Conservation (phyloP, 2,329 filamentous ascomycete genomes). For the Polychaeton citri region DNA sequence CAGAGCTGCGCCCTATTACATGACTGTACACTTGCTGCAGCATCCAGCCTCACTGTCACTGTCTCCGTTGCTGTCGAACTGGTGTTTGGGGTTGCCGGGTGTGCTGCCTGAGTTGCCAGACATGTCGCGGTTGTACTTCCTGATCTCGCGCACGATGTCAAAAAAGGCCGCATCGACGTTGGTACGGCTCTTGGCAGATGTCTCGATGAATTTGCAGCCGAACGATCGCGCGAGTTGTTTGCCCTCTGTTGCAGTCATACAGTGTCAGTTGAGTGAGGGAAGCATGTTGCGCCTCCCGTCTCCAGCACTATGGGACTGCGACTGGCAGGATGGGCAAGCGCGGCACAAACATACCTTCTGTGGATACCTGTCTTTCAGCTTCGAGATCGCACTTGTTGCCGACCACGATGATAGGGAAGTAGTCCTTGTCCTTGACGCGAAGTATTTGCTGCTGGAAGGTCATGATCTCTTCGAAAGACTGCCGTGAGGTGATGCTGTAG, state of each 20-base stretch:
- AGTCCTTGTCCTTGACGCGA: constrained; percentile 98
- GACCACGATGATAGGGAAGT: constrained; percentile 98
- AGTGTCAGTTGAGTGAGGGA: not conserved
- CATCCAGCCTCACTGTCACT: constrained; percentile 56
- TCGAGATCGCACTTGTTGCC: constrained; percentile 99
- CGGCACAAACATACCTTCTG: constrained; percentile 68
- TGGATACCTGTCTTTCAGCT: constrained; percentile 75
- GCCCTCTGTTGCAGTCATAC: constrained; percentile 53
- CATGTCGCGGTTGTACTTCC: constrained; percentile 97
- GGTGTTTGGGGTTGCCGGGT: constrained; percentile 43
- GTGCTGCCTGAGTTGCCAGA: constrained; percentile 49
- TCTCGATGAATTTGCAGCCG: constrained; percentile 97
- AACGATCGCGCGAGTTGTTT: constrained; percentile 75
- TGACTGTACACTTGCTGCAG: constrained; percentile 76
- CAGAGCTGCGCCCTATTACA: no score
- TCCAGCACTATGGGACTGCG: no score
- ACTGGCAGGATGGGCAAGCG: no score
- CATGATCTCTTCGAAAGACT: constrained; percentile 96
- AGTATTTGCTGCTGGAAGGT: constrained; percentile 98
- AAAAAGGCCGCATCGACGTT: constrained; percentile 98
- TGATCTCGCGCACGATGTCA: constrained; percentile 94
- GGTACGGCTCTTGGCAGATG: constrained; percentile 92
- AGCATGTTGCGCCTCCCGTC: no score
- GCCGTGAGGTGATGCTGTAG: constrained; percentile 94
- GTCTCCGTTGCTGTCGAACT: constrained; percentile 66